phyloP scores from a whole-genome alignment of 768 basidiomycete species.

The Megacollybia marginata region DNA sequence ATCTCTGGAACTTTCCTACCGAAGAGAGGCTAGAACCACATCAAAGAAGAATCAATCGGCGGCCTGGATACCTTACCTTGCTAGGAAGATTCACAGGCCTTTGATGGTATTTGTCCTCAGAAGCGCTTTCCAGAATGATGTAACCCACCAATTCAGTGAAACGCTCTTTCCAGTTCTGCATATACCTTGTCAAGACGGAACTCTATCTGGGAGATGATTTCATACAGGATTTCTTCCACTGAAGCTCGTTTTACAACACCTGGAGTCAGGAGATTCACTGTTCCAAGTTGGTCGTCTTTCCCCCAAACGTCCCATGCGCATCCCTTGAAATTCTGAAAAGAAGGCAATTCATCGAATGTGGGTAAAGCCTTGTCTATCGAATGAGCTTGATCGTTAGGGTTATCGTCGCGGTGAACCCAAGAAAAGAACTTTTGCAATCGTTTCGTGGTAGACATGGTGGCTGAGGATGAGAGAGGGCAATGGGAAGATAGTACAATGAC shows the following conservation, averaged over 20 bases:
- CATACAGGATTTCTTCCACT: conserved; percentile 49
- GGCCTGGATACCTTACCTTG: conserved; percentile 44
- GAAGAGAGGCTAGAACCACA: conserved; percentile 45
- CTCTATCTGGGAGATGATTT: conserved; percentile 5
- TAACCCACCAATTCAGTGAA: conserved; percentile 54
- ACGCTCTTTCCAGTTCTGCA: conserved; percentile 45
- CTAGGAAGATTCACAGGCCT: conserved; percentile 67
- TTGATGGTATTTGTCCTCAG: background rate
- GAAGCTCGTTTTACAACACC: conserved; percentile 54
- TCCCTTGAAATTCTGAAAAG: conserved; percentile 35
- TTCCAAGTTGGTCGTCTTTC: conserved; percentile 56
- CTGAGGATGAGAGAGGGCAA: too few species aligned
- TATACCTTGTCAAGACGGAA: background rate
- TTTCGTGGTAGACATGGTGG: background rate
- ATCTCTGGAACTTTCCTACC: conserved; percentile 46
- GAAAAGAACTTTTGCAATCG: conserved; percentile 1
- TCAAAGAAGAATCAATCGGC: background rate
- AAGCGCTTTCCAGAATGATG: background rate
- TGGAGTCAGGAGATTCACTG: conserved; percentile 57
- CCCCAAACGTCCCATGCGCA: conserved; percentile 72
- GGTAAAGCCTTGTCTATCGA: conserved; percentile 1
- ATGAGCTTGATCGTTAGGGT: background rate
- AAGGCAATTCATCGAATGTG: conserved; percentile 26
- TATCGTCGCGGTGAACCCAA: background rate
- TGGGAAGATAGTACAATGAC: too few species aligned